Base-by-base conservation (phyloP, 2,329 filamentous ascomycete species). In the Aureobasidium lini region DNA sequence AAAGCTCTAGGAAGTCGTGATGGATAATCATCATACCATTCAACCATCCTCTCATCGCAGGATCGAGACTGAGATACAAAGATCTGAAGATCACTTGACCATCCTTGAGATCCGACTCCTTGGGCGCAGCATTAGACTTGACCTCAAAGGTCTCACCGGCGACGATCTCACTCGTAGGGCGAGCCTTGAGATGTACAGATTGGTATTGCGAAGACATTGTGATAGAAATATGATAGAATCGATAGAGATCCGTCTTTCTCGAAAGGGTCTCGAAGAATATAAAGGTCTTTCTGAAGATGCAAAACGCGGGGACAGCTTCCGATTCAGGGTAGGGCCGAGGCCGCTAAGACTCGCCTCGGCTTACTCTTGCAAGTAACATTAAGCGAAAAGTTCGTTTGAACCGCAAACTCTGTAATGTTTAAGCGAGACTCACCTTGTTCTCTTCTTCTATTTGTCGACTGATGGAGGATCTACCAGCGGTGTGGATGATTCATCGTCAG, bases 21-120 rank as follows among this genome's bases (percentile, higher is more conserved):
- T 7, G 3, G 1, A n/a, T 4, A 6, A 3, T 6, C 11, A n/a
- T 3, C n/a, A 18, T 9, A 47, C 53, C 53, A 16, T 58, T 58
- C 60, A 82, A 78, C 77, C 78, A 80, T 47, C 71, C 73, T 36
- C 79, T 73, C 67, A 81, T 78, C 1, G 78, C 79, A 3, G 80
- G 79, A 66, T 82, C 79, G 59, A 81, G 80, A 62, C 77, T 80
- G 58, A 81, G 66, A 66, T 75, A 80, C 31, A 75, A 67, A 2
- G 71, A 67, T 65, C 80, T 76, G 62, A 79, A 65, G 29, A 81
- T 73, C 63, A 79, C 70, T 68, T 81, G 71, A 60, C 73, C 68
- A 39, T 72, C 60, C 34, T 69, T 66, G 10, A 68, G 61, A 23
- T 58, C 54, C 8, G 54, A 49, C 18, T 48, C 54, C 29, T 58